Evolutionary conservation across 305 asterid genomes (phyloP).

Genomic region (Fraxinus nigra): DNA sequence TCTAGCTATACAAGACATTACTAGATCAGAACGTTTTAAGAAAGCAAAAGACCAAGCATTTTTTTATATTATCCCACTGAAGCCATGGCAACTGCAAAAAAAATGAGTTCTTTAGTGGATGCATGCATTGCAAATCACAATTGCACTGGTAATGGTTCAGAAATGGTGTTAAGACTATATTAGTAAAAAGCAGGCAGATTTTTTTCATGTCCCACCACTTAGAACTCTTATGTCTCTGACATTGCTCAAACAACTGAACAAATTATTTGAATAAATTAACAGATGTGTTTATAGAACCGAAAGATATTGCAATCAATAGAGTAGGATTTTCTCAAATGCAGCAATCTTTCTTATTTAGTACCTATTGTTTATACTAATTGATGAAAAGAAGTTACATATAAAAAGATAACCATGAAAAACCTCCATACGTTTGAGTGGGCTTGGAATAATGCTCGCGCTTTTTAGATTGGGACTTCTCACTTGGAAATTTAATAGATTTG

Average conservation of each 20-base stretch:
- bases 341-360: neutral
- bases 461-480: constrained; percentile 51
- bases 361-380: neutral
- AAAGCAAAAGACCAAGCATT: neutral
- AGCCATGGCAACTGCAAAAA: constrained; percentile 10
- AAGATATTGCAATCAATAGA: constrained; percentile 4
- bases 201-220: neutral
- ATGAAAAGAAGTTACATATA: neutral
- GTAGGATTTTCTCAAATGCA: constrained; percentile 9
- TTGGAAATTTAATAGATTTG: constrained; percentile 64
- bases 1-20: neutral
- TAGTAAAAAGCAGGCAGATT: neutral
- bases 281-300: constrained; percentile 7
- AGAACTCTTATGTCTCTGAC: neutral
- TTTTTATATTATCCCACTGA: neutral
- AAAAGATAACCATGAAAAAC: constrained; percentile 9
- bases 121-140: neutral
- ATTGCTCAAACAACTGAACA: neutral
- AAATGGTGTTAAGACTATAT: neutral
- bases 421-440: constrained; percentile 46
- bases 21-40: neutral
- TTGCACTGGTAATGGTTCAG: neutral
- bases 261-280: neutral
- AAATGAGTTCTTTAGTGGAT: neutral
- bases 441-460: constrained; percentile 28